Base-by-base conservation (phyloP, 73 alveolate species). In the Symbiodinium natans region DNA sequence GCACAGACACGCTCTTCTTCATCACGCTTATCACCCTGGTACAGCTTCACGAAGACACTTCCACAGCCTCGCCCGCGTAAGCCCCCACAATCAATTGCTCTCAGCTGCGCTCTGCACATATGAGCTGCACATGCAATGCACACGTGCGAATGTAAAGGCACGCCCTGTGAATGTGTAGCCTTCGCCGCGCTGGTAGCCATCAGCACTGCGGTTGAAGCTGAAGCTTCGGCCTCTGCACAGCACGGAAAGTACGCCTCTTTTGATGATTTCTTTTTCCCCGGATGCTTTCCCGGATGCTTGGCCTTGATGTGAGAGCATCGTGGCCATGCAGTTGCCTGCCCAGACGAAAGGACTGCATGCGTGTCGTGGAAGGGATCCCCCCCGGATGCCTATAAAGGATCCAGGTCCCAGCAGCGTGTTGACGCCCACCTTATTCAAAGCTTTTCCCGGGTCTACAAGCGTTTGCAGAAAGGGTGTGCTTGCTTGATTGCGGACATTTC, bases 151-250 rank as follows among this genome's bases (percentile, higher is more conserved):
- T 10, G 71, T 52, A 10, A 52, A 52, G 71, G 71, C 71, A 52
- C 71, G 71, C 10, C 71, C 29, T 25, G 83, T 19, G 40, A 71
- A 71, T 27, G 83, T 36, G 38, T 52, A 29, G 83, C 54, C 87
- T 23, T 80, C 87, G 13, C 87, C 98, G 48, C 98, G 84, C 84
- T 92, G 98, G 59, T 92, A 92, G 38, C 98, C 98, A 92, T 92
- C 98, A 2, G 98, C 98, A 73, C 92, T 73, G 31, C 98, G 75
- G 90, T 92, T 75, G 90, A 92, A 92, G 19, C 90, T 73, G 41
- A 71, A 92, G 84, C 98, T 92, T 33, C 98, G 89, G 3, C 98
- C 98, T 77, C 7, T 8, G 82, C 63, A 48, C n/a, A n/a, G n/a
- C n/a, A n/a, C n/a, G n/a, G n/a, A n/a, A n/a, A n/a, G n/a, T n/a